Evolutionary conservation across 805 yeast species (phyloP), one percentile per base, ranked within the genome.

Genomic region (Metschnikowia hibisci): DNA sequence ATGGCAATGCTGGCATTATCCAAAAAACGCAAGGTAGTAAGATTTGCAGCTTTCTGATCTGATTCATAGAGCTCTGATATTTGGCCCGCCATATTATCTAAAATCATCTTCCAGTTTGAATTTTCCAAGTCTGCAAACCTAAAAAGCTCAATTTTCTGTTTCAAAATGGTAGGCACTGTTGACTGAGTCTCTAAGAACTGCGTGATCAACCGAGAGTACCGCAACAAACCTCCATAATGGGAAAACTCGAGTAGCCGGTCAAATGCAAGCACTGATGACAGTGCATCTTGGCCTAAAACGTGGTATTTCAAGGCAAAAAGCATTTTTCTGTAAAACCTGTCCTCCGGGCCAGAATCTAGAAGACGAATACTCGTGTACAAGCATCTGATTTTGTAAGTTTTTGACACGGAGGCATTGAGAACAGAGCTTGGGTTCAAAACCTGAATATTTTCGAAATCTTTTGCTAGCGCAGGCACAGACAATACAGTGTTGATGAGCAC

Each of bases 391-490:
- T 32, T 22, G 25, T 32, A 36, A 37, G 35, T 44, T 5, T 29
- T 14, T 22, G 42, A 9, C 16, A 31, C 13, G 6, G 32, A 6
- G 23, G 15, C 34, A 9, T 44, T 33, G 14, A 50, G 23, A 3
- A 50, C 45, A 5, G 51, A 41, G 34, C 51, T 48, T 14, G 50
- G 53, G 32, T 55, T 58, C 18, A 54, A 34, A 32, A 53, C 41
- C 26, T 39, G 32, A 11, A 62, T 50, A 5, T 46, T 45, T 26
- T 56, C 55, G 8, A 59, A 47, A 26, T 52, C 44, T 1, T 50
- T 34, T 2, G 53, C 52, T 18, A 63, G 46, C 10, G 43, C 38
- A 6, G 46, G 37, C 10, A 58, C 39, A 0, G 66, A 60, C 26
- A 50, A 47, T 6, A 61, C 43, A 6, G 52, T 27, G 20, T 31